phyloP scores from a whole-genome alignment of 331 rosid genomes.

The Erythrophleum ivorense region DNA sequence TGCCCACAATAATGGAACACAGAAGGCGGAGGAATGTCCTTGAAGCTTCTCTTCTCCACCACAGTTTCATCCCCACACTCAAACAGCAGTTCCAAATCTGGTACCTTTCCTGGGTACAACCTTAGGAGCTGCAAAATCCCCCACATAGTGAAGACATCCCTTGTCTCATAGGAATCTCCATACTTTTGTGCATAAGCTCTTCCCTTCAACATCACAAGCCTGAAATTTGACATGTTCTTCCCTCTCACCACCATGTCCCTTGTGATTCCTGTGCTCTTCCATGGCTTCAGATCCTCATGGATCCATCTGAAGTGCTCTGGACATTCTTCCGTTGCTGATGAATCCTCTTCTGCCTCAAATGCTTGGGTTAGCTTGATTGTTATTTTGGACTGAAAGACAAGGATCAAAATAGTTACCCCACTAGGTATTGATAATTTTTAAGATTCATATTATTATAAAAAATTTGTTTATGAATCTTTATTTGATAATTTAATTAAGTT shows the following conservation, averaged over 20 bases:
- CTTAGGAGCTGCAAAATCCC: constrained; percentile 82
- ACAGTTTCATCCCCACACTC: constrained; percentile 69
- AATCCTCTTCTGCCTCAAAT: background rate
- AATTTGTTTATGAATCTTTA: too few relatives aligned
- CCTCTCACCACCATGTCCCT: constrained; percentile 59
- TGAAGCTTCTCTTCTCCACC: constrained; percentile 7
- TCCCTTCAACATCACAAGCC: constrained; percentile 67
- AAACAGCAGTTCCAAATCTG: constrained; percentile 80
- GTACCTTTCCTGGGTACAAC: constrained; percentile 69
- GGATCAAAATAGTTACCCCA: too few relatives aligned
- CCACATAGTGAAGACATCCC: constrained; percentile 80
- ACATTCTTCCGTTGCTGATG: constrained; percentile 5
- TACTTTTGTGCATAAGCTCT: constrained; percentile 65
- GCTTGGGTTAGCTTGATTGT: background rate
- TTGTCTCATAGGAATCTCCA: constrained; percentile 54
- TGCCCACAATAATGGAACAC: constrained; percentile 77
- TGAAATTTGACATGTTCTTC: constrained; percentile 50
- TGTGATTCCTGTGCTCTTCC: constrained; percentile 69
- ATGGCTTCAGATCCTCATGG: constrained; percentile 80
- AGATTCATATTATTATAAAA: too few relatives aligned
- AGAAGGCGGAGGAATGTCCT: constrained; percentile 56
- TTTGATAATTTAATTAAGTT: too few relatives aligned
- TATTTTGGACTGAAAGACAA: background rate
- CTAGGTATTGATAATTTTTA: too few relatives aligned
- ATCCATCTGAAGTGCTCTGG: constrained; percentile 75